A percentile compares a stretch with the other conserved stretches of the same genome.
Conservation (phyloP, 2,329 filamentous ascomycete genomes). For the Claviceps citrina region DNA sequence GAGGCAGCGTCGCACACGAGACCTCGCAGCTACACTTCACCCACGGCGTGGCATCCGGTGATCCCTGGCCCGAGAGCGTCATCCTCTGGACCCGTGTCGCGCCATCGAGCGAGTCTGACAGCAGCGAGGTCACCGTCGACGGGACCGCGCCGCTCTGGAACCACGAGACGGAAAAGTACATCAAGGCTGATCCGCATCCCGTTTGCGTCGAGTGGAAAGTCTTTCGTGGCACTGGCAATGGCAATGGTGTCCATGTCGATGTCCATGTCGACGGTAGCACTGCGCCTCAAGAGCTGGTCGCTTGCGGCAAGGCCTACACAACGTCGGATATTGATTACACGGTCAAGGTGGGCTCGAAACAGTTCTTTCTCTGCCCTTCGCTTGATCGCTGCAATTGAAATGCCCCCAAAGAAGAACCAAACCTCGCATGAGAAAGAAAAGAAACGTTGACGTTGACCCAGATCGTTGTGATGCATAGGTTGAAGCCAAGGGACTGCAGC, state of each 20-base stretch:
- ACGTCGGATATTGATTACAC: conserved; percentile 64
- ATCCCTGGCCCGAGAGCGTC: conserved; percentile 41
- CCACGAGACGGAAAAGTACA: conserved; percentile 32
- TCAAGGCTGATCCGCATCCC: conserved; percentile 31
- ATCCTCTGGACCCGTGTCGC: conserved; percentile 36
- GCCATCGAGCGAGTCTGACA: conserved; percentile 28
- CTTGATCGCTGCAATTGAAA: too few relatives aligned
- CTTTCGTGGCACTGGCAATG: conserved; percentile 28
- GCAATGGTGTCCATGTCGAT: too few relatives aligned
- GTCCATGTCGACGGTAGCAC: conserved; percentile 15
- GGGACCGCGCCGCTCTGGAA: conserved; percentile 29
- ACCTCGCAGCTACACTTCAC: conserved; percentile 43
- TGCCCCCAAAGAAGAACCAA: too few relatives aligned
- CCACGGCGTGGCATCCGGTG: conserved; percentile 40
- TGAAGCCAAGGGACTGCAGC: conserved; percentile 45
- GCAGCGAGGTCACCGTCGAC: conserved; percentile 28
- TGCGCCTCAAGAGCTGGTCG: conserved; percentile 25
- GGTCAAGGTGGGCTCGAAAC: conserved; percentile 37
- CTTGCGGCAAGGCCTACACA: conserved; percentile 48
- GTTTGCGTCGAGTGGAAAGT: conserved; percentile 55
- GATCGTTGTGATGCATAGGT: conserved; percentile 25
- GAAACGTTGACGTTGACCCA: too few relatives aligned
- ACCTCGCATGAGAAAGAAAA: too few relatives aligned
- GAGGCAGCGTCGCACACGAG: conserved; percentile 26
- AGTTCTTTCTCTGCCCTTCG: too few relatives aligned